Base-by-base conservation (phyloP, 192 early-diverging fungal genomes). In the Pecoramyces ruminantium region DNA sequence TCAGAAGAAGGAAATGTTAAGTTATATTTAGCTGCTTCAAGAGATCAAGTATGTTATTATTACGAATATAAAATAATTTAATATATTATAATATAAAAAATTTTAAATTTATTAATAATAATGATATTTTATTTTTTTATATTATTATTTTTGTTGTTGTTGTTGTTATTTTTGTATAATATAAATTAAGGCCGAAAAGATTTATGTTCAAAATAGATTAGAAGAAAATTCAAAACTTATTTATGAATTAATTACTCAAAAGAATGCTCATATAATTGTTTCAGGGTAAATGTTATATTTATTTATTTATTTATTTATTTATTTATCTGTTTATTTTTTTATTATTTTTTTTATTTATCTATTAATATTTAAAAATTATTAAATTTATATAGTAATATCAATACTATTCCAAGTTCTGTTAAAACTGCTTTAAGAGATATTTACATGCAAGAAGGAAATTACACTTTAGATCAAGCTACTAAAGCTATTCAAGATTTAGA, bases 151-250 rank as follows among this genome's bases (percentile, higher is more conserved):
- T n/a, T n/a, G n/a, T n/a, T n/a, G n/a, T n/a, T n/a, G n/a, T n/a
- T n/a, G n/a, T n/a, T n/a, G n/a, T n/a, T n/a, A n/a, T n/a, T n/a
- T n/a, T n/a, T n/a, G n/a, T n/a, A n/a, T n/a, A n/a, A n/a, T n/a
- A n/a, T n/a, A 2, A 30, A 25, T 67, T 27, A 80, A 92, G 87
- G 87, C 90, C 40, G 83, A 88, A 38, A 96, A 95, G 81, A 82
- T 95, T 2, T 96, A 96, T 83, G 93, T 96, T 5, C 94, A 96
- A 82, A 88, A 96, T 85, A 80, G 87, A 16, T 87, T 96, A 38
- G 78, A 79, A 29, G 84, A 93, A 81, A 85, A 95, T 29, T 84
- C 86, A 2, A 77, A 83, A 4, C 77, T 89, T 27, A 78, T 98
- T 30, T 96, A 92, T 91, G 84, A 89, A 13, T 81, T 90, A 39